Base-by-base conservation (phyloP, 306 rosid species). In the Quercus robur region DNA sequence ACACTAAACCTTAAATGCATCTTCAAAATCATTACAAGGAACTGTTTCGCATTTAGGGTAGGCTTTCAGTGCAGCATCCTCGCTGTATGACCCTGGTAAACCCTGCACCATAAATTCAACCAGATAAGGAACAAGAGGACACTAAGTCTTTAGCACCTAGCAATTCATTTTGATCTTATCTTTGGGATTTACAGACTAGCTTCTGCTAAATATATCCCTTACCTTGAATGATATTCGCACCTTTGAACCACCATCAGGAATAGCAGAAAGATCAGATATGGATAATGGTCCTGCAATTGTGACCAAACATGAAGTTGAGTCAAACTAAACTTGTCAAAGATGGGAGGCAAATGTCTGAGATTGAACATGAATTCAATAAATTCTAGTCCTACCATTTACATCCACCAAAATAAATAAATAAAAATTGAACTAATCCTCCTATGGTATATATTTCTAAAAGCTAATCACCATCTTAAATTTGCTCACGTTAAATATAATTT, bases 11-110 rank as follows among this genome's bases (percentile, higher is more conserved):
- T 91, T 86, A 71, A 89, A 91, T 77, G 94, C 89, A 69, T 77
- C 92, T 87, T 88, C 94, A 82, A 83, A 91, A 83, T 88, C 88
- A 66, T 82, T 70, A 75, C 97, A 91, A 13, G 92, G 90, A 85
- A 91, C 91, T 30, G 87, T 82, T 84, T 86, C 72, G 70, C 94
- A 90, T 62, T 88, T 92, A 26, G 91, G 97, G 85, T 85, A 89
- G 76, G 89, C 90, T 87, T 90, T 87, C 38, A 82, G 58, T 81
- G 97, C 97, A 69, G 97, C 94, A 64, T 88, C 92, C 87, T 91
- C 94, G 18, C 88, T 75, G 78, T 85, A 85, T n/a, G 94, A 84
- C 70, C 94, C 94, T 20, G 89, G 87, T 54, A 82, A 75, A 67
- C 97, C 97, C 97, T 91, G 84, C 79, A 73, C 71, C 78, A 79